These are phyloP conservation scores for Bipolaris sorokiniana DNA, from an alignment of 2,329 filamentous ascomycete species.

Conservation along the genomic window DNA sequence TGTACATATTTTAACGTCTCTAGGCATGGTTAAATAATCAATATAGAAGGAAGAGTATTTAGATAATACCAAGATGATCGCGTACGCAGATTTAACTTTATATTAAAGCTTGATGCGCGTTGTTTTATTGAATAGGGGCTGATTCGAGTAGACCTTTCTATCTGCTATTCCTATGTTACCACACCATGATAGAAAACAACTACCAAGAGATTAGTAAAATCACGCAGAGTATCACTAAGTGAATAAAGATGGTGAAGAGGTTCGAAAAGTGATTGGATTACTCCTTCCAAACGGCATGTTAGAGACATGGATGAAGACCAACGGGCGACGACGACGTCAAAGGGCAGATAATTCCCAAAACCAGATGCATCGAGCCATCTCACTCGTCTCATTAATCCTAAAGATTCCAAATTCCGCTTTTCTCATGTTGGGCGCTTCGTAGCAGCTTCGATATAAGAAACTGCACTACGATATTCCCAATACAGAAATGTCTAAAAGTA, in stretches of 20 bases:
- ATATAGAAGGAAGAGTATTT: too few relatives aligned
- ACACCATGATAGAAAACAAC: neutral
- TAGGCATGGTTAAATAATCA: too few relatives aligned
- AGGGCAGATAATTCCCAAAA: neutral
- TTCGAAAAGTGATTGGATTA: neutral
- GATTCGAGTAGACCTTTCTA: too few relatives aligned
- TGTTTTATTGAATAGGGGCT: too few relatives aligned
- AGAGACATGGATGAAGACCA: neutral
- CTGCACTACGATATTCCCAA: neutral
- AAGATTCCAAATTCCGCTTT: neutral
- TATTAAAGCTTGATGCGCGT: too few relatives aligned
- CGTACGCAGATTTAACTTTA: too few relatives aligned
- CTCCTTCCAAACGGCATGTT: neutral
- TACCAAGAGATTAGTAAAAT: neutral
- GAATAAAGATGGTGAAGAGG: neutral
- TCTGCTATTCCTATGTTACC: too few relatives aligned
- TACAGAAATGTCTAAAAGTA: conserved; percentile 17
- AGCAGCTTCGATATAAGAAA: conserved; percentile 3
- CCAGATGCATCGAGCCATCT: conserved; percentile 11
- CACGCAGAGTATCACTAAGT: neutral
- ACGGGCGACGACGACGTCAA: conserved; percentile 9
- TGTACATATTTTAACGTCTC: too few relatives aligned
- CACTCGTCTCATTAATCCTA: neutral
- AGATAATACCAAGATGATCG: too few relatives aligned
- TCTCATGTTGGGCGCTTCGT: neutral